These are phyloP conservation scores for Phytophthora foliorum DNA, from an alignment of 352 stramenopile genomes.

Conservation along the genomic window DNA sequence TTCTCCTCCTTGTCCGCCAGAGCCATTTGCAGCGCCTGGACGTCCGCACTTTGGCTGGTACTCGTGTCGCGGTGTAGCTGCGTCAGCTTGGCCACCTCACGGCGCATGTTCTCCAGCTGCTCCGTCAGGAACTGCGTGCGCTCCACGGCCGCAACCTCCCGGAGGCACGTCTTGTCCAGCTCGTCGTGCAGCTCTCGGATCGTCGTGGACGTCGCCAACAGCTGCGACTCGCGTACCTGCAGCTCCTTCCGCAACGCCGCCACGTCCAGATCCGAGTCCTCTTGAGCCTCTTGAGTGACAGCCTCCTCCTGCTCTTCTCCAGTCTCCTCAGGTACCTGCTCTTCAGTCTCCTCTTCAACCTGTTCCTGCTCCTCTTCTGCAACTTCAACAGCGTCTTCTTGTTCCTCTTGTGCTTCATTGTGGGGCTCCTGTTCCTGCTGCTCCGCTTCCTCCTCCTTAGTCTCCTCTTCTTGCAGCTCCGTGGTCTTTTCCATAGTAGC, in stretches of 20 bases:
- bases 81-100: slow-evolving; percentile 70
- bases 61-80: slow-evolving; percentile 46
- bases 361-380: slow-evolving; percentile 16
- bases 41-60: slow-evolving; percentile 49
- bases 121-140: slow-evolving; percentile 68
- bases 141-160: slow-evolving; percentile 72
- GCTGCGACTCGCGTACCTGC: slow-evolving; percentile 64
- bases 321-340: neutral
- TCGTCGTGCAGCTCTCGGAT: slow-evolving; percentile 83
- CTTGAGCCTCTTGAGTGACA: neutral
- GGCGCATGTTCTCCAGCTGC: slow-evolving; percentile 70
- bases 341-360: slow-evolving; percentile 2
- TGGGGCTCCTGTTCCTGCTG: neutral
- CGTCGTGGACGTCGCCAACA: slow-evolving; percentile 67
- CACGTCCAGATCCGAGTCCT: slow-evolving; percentile 16
- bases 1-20: slow-evolving; percentile 81
- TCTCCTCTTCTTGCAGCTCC: slow-evolving; percentile 2
- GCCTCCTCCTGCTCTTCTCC: slow-evolving; percentile 7
- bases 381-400: slow-evolving; percentile 5
- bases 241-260: slow-evolving; percentile 50
- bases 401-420: neutral
- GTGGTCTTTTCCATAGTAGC: neutral
- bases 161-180: slow-evolving; percentile 76
- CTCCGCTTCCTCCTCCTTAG: slow-evolving; percentile 7
- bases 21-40: slow-evolving; percentile 69